Base-by-base conservation (phyloP, 225 moss, liverwort and hornwort species). In the Straminergon stramineum region DNA sequence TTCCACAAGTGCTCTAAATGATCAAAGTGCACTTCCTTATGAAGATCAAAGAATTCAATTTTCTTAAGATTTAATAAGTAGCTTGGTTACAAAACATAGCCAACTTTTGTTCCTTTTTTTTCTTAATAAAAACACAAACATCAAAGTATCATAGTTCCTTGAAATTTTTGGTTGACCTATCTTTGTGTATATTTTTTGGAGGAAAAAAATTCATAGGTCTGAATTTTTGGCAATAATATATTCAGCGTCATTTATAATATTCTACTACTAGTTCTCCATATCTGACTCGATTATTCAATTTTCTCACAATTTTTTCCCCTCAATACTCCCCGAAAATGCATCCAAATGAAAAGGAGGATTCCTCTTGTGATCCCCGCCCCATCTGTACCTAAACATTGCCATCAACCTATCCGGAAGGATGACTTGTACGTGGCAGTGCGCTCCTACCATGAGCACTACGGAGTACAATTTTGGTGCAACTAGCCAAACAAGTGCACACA, bases 131-230 rank as follows among this genome's bases (percentile, higher is more conserved):
- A 73, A 6, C 18, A 32, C 31, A 20, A 32, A 12, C 10, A 75
- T 20, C 32, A 32, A 75, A 32, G 20, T 7, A 4, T 13, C 19
- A n/a, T 13, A 20, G 7, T 51, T 18, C 75, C 19, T 12, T 75
- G 12, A 52, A 20, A 32, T 10, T 32, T 31, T 48, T 0, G 0
- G 7, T 52, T 19, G 1, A 7, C 13, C 31, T 13, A 1, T 21
- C 13, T 21, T 30, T 4, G 9, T 32, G 8, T 76, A 7, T 13
- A 34, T 13, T 20, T 34, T 34, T 8, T 20, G 9, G 5, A 73
- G 27, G 26, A 27, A 43, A n/a, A n/a, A 27, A 27, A 16, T 27
- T 26, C 15, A 4, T 9, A 34, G 8, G 14, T 17, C 13, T 31
- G 5, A 53, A 21, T 5, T 34, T 53, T 77, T 18, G 53, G 35